Percentiles rank a stretch among this genome's conserved stretches.
These are phyloP conservation scores for Bromus sterilis DNA, from an alignment of 176 grass and related monocot species.

Conservation along the genomic window DNA sequence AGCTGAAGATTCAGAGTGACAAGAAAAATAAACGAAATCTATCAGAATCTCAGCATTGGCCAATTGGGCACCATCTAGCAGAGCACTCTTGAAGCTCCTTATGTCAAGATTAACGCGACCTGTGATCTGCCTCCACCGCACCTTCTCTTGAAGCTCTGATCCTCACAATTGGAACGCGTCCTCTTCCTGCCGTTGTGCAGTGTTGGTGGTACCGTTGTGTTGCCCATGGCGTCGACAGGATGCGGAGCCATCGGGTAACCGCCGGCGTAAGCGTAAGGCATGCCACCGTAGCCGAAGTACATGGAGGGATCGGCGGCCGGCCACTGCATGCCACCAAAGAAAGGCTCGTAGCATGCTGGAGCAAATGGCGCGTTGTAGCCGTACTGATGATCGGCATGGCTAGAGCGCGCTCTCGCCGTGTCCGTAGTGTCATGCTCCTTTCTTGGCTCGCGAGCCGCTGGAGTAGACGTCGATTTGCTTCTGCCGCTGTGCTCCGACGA, in stretches of 20 bases:
- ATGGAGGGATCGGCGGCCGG: neutral
- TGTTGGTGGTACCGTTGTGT: neutral
- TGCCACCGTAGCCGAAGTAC: neutral
- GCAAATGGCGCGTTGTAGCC: neutral
- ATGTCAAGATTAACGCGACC: neutral
- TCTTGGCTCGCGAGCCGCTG: neutral
- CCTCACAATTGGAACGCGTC: neutral
- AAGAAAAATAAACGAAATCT: too few relatives aligned
- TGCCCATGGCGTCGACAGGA: neutral
- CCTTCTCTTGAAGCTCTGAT: neutral
- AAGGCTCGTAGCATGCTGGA: too few relatives aligned
- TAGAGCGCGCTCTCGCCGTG: neutral
- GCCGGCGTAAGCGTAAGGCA: neutral
- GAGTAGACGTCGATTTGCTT: neutral
- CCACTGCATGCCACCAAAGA: too few relatives aligned
- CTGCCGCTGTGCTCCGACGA: neutral
- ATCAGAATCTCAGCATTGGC: too few relatives aligned
- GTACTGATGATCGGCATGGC: neutral
- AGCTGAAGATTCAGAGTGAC: too few relatives aligned
- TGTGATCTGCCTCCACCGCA: neutral
- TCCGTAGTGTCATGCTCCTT: neutral
- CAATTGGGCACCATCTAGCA: too few relatives aligned
- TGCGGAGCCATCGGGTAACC: neutral
- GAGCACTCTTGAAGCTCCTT: too few relatives aligned
- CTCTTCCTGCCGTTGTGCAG: neutral